phyloP scores from a whole-genome alignment of 2,329 filamentous ascomycete genomes.

The Niveomyces coronatus region DNA sequence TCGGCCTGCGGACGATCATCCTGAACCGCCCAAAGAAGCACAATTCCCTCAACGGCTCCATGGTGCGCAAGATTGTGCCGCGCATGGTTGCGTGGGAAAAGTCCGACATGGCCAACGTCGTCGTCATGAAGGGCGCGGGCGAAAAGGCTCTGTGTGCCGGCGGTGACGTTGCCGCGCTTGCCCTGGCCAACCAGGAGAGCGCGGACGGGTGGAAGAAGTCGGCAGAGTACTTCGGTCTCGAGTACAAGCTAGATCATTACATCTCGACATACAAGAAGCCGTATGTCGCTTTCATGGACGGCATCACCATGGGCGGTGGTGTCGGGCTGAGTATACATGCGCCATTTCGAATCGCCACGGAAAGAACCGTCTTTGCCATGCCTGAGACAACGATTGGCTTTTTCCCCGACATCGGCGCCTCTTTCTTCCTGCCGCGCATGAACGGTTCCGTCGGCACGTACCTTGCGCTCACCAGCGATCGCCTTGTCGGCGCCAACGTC shows the following conservation, averaged over 20 bases:
- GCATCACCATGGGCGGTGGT: constrained; percentile 96
- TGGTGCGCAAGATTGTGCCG: constrained; percentile 90
- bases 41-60: constrained; percentile 87
- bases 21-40: constrained; percentile 88
- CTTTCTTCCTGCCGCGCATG: constrained; percentile 89
- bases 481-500: constrained; percentile 70
- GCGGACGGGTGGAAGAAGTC: constrained; percentile 63
- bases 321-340: constrained; percentile 92
- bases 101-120: constrained; percentile 84
- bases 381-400: constrained; percentile 97
- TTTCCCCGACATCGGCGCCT: constrained; percentile 95
- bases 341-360: constrained; percentile 91
- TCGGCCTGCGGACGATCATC: constrained; percentile 83
- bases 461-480: constrained; percentile 81
- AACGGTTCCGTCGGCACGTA: constrained; percentile 83
- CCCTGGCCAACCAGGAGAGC: constrained; percentile 58
- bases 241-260: constrained; percentile 93
- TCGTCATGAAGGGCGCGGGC: constrained; percentile 86
- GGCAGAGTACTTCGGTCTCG: constrained; percentile 77
- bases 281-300: constrained; percentile 92
- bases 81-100: constrained; percentile 88
- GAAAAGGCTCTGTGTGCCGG: constrained; percentile 83
- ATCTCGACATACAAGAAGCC: constrained; percentile 92
- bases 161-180: constrained; percentile 77
- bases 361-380: constrained; percentile 95